Evolutionary conservation across 2,329 filamentous ascomycete species (phyloP), one percentile per base, ranked within the genome.

Genomic region (Fusarium sp.): DNA sequence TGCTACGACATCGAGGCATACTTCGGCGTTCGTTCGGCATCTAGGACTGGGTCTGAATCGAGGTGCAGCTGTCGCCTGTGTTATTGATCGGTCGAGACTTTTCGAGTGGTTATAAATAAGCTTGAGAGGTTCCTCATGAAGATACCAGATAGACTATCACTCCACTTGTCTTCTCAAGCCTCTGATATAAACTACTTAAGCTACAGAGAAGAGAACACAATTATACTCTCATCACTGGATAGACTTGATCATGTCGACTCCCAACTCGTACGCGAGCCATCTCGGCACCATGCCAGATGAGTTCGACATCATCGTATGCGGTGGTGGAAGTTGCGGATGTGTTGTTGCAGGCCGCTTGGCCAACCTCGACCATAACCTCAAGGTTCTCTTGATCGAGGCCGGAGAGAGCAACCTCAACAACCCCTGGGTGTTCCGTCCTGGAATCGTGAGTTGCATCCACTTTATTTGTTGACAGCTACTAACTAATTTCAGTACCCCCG

Each of bases 261-360:
- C 67, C 44, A 64, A 64, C 17, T 64, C 61, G 44, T 73, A 65
- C 33, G 48, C 66, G 39, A 70, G 55, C 60, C 53, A 47, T 43
- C 24, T 56, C 6, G 67, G 70, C 57, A 49, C 67, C 8, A 75
- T 93, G 66, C 90, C 91, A 35, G 90, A 93, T 61, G 91, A 93
- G 82, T 91, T 92, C 74, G 91, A 93, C 76, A 93, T 94, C 72
- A 93, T 93, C 72, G 90, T 93, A 30, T 91, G 89, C 69, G 91
- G 91, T 74, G 91, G 91, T 74, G 91, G 91, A 55, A 92, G 89
- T 76, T 88, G 85, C 65, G 89, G 84, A 32, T 86, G 84, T 75
- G 84, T 86, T n/a, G 83, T 86, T 41, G 84, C 84, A 53, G 84
- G 84, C 45, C 88, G 88, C 59, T 79, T 94, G 75, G 91, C 91